Percentiles rank a stretch among this genome's conserved stretches.
Evolutionary conservation across 768 basidiomycete genomes (phyloP).

Genomic region (Boletus huronensis): DNA sequence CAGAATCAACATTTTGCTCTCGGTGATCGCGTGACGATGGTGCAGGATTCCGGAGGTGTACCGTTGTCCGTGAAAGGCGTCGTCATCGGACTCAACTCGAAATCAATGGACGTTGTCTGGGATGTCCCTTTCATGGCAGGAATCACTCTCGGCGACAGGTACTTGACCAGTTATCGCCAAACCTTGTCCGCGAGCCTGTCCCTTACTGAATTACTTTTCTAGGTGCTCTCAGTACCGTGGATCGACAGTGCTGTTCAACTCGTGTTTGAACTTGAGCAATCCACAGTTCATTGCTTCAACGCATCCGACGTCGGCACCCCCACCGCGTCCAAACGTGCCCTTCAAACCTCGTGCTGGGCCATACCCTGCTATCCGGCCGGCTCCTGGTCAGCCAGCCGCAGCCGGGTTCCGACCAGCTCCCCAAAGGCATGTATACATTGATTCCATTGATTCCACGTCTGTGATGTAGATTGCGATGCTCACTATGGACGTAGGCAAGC

Average conservation of each 20-base stretch:
- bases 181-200: not conserved
- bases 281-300: slow-evolving; percentile 83
- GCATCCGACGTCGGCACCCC: slow-evolving; percentile 51
- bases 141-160: slow-evolving; percentile 81
- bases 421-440: slow-evolving; percentile 12
- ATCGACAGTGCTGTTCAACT: slow-evolving; percentile 79
- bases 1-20: slow-evolving; percentile 85
- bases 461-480: not conserved
- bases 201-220: not conserved
- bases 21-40: slow-evolving; percentile 95
- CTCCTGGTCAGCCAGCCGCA: slow-evolving; percentile 49
- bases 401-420: slow-evolving; percentile 65
- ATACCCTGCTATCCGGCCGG: slow-evolving; percentile 54
- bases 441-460: not conserved
- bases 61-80: slow-evolving; percentile 91
- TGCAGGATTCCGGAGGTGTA: slow-evolving; percentile 90
- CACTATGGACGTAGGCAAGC: slow-evolving; percentile 20
- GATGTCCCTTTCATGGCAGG: slow-evolving; percentile 96
- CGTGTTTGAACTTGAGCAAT: slow-evolving; percentile 84
- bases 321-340: slow-evolving; percentile 44
- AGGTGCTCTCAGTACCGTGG: slow-evolving; percentile 94
- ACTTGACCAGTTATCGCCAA: not conserved
- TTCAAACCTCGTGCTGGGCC: slow-evolving; percentile 72
- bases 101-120: slow-evolving; percentile 94
- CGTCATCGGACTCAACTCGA: slow-evolving; percentile 83